phyloP scores from a whole-genome alignment of 768 basidiomycete species.

The Podaxis sp. region DNA sequence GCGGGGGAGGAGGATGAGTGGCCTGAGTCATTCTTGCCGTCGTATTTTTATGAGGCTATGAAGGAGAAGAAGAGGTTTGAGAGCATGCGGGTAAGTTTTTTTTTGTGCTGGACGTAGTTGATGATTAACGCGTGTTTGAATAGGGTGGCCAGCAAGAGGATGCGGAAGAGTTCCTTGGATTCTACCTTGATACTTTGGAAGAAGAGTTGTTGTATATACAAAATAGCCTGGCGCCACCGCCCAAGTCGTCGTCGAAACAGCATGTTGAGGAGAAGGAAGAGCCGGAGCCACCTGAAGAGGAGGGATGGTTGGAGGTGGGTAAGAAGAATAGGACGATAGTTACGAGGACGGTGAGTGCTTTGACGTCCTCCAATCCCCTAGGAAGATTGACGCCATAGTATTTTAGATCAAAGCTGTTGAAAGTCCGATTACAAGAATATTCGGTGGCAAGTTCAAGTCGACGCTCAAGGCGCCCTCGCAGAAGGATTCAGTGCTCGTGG shows the following conservation, averaged over 20 bases:
- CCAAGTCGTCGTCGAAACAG: constrained; percentile 27
- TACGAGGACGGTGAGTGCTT: constrained; percentile 69
- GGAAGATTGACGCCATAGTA: background rate
- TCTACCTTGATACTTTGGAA: constrained; percentile 91
- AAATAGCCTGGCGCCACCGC: constrained; percentile 45
- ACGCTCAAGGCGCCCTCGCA: constrained; percentile 79
- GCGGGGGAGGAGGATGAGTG: constrained; percentile 43
- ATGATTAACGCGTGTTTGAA: background rate
- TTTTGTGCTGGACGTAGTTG: background rate
- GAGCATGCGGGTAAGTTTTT: constrained; percentile 73
- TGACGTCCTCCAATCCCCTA: background rate
- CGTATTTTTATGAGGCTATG: constrained; percentile 88
- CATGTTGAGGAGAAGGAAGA: constrained; percentile 46
- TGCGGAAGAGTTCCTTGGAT: constrained; percentile 98
- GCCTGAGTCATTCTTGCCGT: constrained; percentile 78
- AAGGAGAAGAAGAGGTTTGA: constrained; percentile 93
- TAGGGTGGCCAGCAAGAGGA: constrained; percentile 95
- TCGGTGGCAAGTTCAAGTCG: constrained; percentile 90
- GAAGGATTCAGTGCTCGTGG: constrained; percentile 84
- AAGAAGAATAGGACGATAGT: constrained; percentile 79
- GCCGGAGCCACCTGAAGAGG: constrained; percentile 45
- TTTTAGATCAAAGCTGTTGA: constrained; percentile 73
- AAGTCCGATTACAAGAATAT: constrained; percentile 88
- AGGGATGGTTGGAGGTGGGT: constrained; percentile 93
- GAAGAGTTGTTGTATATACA: constrained; percentile 83